A percentile compares a stretch with the other conserved stretches of the same genome.
These are phyloP conservation scores for Candida pseudoviswanathii DNA, from an alignment of 1,139 yeast species.

Conservation along the genomic window DNA sequence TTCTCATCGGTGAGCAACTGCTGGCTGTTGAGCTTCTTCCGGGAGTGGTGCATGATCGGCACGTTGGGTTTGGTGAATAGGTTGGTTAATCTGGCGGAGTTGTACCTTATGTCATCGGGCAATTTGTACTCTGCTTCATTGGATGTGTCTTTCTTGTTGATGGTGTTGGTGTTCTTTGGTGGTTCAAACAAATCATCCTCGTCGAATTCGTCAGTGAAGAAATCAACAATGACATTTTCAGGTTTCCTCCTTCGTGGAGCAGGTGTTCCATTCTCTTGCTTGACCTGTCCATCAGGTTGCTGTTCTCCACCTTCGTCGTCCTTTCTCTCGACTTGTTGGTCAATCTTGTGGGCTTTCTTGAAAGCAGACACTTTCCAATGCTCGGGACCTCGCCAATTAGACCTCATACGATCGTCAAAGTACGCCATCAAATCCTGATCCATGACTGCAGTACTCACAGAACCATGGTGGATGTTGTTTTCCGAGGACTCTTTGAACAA, in stretches of 20 bases:
- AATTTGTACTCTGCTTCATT: slow-evolving; percentile 47
- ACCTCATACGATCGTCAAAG: slow-evolving; percentile 69
- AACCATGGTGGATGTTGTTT: slow-evolving; percentile 20
- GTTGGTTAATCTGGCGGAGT: slow-evolving; percentile 66
- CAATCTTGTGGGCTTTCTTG: slow-evolving; percentile 29
- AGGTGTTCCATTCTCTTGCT: slow-evolving; percentile 1
- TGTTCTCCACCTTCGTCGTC: slow-evolving; percentile 1
- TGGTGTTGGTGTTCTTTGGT: slow-evolving; percentile 36
- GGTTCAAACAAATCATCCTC: slow-evolving; percentile 55
- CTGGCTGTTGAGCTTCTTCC: slow-evolving; percentile 4
- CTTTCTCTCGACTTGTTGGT: slow-evolving; percentile 3
- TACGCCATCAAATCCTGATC: slow-evolving; percentile 77
- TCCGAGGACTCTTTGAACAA: slow-evolving; percentile 22
- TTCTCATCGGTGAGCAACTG: slow-evolving; percentile 58
- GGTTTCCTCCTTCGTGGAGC: slow-evolving; percentile 30
- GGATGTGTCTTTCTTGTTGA: slow-evolving; percentile 26
- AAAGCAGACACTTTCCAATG: slow-evolving; percentile 85
- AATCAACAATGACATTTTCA: slow-evolving; percentile 47
- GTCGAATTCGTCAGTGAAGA: slow-evolving; percentile 41
- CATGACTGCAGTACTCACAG: slow-evolving; percentile 38
- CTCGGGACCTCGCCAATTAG: slow-evolving; percentile 90
- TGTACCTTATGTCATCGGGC: slow-evolving; percentile 76
- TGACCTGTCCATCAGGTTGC: slow-evolving; percentile 11
- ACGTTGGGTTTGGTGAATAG: slow-evolving; percentile 69
- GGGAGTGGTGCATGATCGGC: slow-evolving; percentile 29